Conservation (phyloP, 1,284 basidiomycete species). For the Sphagnurus paluster region DNA sequence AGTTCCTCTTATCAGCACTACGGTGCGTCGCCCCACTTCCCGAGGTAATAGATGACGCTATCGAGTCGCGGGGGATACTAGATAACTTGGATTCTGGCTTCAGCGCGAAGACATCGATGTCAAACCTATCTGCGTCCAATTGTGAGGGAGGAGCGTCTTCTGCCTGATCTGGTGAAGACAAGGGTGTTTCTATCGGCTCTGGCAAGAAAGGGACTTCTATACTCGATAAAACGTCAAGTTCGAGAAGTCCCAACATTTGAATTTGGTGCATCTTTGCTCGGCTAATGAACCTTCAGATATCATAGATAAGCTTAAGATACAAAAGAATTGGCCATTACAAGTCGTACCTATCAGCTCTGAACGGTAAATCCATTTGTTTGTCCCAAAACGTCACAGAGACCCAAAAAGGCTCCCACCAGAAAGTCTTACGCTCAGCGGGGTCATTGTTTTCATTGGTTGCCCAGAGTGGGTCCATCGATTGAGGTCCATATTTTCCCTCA, state of each 20-base stretch:
- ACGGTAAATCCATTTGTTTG: constrained; percentile 82
- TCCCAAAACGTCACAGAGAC: constrained; percentile 82
- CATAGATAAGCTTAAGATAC: background rate
- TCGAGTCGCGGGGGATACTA: constrained; percentile 37
- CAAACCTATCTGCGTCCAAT: constrained; percentile 68
- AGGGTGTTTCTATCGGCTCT: constrained; percentile 33
- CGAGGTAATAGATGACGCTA: constrained; percentile 26
- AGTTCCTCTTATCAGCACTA: constrained; percentile 35
- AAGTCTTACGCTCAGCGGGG: constrained; percentile 46
- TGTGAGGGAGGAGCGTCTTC: constrained; percentile 38
- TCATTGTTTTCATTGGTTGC: constrained; percentile 57
- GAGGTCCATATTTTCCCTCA: constrained; percentile 45
- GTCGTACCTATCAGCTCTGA: constrained; percentile 76
- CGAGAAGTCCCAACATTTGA: constrained; percentile 88
- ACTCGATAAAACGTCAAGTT: constrained; percentile 84
- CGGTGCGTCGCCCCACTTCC: constrained; percentile 33
- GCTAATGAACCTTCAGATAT: constrained; percentile 73
- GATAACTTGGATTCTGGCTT: constrained; percentile 37
- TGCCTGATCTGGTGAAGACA: constrained; percentile 21
- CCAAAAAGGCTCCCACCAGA: constrained; percentile 91
- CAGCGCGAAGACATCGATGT: constrained; percentile 63
- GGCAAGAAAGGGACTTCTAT: constrained; percentile 81
- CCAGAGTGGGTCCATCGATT: constrained; percentile 78
- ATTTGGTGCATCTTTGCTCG: constrained; percentile 94
- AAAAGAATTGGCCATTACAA: background rate